Evolutionary conservation across 139 green algal species (phyloP).

Genomic region (Chlamydomonas sp.): DNA sequence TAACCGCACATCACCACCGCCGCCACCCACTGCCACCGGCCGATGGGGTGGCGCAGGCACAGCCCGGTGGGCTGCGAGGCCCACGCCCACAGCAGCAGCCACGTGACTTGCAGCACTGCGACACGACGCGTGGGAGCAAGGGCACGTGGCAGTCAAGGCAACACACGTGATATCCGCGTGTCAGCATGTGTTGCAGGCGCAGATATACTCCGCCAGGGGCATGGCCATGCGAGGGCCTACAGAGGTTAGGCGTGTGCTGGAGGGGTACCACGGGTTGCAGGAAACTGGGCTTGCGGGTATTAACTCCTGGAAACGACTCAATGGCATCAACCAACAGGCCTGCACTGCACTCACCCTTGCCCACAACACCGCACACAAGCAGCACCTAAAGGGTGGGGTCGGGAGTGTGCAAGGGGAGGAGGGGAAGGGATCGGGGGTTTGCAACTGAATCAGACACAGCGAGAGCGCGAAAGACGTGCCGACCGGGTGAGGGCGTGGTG

Average conservation of each 20-base stretch:
- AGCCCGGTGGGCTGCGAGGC: constrained; percentile 46
- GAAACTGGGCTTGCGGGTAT: not conserved
- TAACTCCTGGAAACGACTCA: not conserved
- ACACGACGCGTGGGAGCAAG: not conserved
- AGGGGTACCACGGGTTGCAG: too few species aligned
- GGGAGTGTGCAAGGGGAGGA: too few species aligned
- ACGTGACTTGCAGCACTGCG: constrained; percentile 61
- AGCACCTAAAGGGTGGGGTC: too few species aligned
- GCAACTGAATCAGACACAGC: too few species aligned
- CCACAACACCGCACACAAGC: constrained; percentile 37
- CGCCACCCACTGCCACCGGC: constrained; percentile 32
- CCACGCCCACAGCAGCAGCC: constrained; percentile 59
- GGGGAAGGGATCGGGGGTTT: too few species aligned
- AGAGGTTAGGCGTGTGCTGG: too few species aligned
- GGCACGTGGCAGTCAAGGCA: not conserved
- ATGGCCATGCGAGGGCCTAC: too few species aligned
- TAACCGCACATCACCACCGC: constrained; percentile 29
- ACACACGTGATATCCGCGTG: not conserved
- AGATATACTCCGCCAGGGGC: too few species aligned
- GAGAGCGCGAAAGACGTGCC: too few species aligned
- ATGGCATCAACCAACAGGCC: not conserved
- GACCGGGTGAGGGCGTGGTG: too few species aligned
- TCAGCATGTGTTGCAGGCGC: too few species aligned
- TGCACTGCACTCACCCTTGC: constrained; percentile 62
- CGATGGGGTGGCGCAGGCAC: constrained; percentile 36